These are phyloP conservation scores for Bassia scoparia DNA, from an alignment of 148 eudicot genomes.

Conservation along the genomic window DNA sequence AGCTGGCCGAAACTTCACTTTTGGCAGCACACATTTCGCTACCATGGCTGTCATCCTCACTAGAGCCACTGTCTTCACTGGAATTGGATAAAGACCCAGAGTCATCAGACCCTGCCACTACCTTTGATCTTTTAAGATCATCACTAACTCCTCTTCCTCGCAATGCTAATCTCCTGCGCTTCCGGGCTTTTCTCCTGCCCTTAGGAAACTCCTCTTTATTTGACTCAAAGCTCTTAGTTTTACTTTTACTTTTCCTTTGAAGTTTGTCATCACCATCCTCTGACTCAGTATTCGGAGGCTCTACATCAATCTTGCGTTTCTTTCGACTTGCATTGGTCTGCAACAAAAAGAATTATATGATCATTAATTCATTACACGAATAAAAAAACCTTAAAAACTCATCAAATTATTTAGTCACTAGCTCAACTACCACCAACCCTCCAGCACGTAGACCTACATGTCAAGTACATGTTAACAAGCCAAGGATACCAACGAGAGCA, in stretches of 20 bases:
- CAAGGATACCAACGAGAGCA: not conserved
- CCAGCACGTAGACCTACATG: not conserved
- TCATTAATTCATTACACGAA: not conserved
- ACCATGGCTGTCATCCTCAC: constrained; percentile 65
- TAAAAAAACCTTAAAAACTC: not conserved
- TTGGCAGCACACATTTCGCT: constrained; percentile 36
- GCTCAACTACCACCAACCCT: not conserved
- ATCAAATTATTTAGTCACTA: not conserved
- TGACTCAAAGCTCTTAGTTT: constrained; percentile 53
- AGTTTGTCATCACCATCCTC: constrained; percentile 54
- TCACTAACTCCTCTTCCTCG: constrained; percentile 61
- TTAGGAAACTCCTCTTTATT: constrained; percentile 68
- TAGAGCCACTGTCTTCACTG: constrained; percentile 53
- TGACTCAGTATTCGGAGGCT: constrained; percentile 56
- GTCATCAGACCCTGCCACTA: constrained; percentile 49
- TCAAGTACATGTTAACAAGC: not conserved
- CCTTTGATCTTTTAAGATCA: constrained; percentile 52
- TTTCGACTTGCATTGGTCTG: constrained; percentile 76
- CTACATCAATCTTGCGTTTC: constrained; percentile 73
- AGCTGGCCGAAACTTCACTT: constrained; percentile 63
- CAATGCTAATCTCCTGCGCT: constrained; percentile 58
- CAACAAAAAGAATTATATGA: constrained; percentile 5
- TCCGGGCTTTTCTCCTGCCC: constrained; percentile 79
- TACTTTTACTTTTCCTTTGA: constrained; percentile 45
- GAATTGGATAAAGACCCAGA: constrained; percentile 53